These are phyloP conservation scores for Phlebiopsis flavidoalba DNA, from an alignment of 768 basidiomycete genomes.

Conservation along the genomic window DNA sequence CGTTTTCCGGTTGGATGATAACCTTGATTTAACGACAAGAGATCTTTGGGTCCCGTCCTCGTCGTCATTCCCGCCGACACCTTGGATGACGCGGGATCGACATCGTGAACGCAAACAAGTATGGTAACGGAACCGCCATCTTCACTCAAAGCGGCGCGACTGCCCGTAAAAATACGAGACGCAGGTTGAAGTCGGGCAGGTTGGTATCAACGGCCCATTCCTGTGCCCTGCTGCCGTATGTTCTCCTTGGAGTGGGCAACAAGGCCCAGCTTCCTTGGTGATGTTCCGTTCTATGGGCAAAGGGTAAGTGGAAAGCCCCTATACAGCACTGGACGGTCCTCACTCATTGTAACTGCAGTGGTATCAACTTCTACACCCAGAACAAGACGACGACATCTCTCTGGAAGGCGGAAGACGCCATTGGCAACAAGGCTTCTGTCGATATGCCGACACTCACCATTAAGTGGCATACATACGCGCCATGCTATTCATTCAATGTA, in stretches of 20 bases:
- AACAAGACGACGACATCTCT: slow-evolving; percentile 95
- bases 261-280: slow-evolving; percentile 82
- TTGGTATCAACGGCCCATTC: slow-evolving; percentile 91
- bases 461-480: slow-evolving; percentile 25
- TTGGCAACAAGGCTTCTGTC: slow-evolving; percentile 74
- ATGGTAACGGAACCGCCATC: slow-evolving; percentile 93
- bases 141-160: slow-evolving; percentile 97
- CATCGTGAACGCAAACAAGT: slow-evolving; percentile 85
- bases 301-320: slow-evolving; percentile 37
- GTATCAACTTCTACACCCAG: slow-evolving; percentile 94
- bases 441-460: slow-evolving; percentile 81
- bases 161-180: slow-evolving; percentile 88
- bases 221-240: slow-evolving; percentile 91
- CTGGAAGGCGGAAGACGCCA: slow-evolving; percentile 86
- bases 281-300: slow-evolving; percentile 91
- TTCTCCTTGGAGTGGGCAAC: slow-evolving; percentile 97
- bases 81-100: slow-evolving; percentile 85
- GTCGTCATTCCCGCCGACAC: slow-evolving; percentile 73
- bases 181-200: slow-evolving; percentile 83
- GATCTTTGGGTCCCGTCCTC: slow-evolving; percentile 92
- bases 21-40: slow-evolving; percentile 59
- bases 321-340: background rate
- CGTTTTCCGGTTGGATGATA: background rate
- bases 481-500: background rate
- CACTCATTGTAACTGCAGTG: slow-evolving; percentile 37